Base-by-base conservation (phyloP, 345 rosid genomes). In the Acer campestre region DNA sequence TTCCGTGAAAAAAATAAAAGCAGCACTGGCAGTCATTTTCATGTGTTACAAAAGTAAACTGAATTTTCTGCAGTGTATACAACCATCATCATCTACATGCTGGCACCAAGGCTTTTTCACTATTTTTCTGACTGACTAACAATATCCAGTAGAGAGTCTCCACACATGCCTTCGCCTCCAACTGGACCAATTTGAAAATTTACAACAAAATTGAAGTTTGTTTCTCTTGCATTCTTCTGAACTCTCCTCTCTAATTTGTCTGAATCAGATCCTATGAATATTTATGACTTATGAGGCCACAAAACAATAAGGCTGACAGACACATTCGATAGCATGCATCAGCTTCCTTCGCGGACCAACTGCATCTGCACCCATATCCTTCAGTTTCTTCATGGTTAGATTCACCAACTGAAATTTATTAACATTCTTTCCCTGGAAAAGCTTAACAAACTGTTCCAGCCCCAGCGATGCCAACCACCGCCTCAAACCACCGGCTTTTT, bases 341-440 rank as follows among this genome's bases (percentile, higher is more conserved):
- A 96, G 82, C 84, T 96, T 96, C 82, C 99, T 90, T 82, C 98
- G 88, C 0, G 98, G 98, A 6, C 98, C 98, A 18, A 96, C 97
- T 1, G 97, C 97, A 75, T 85, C 80, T 17, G 92, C 95, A 73
- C 99, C 99, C 99, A 96, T 96, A 48, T 94, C 93, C 82, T 94
- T 96, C 13, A 96, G 95, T 88, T 96, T 94, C 87, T 91, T 85
- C 99, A 94, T 96, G 56, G 90, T 92, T 75, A 96, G 77, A 81
- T 85, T 90, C 76, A 91, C 95, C 84, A 96, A 74, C 82, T 91
- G 94, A 84, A 89, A 92, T 78, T 94, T 89, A 42, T 71, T 83
- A 76, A 92, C 66, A 55, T 86, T 84, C 81, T 85, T 91, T 20
- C 86, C 86, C 63, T 75, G 88, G 77, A 96, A 86, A 74, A 95